A percentile compares a stretch with the other conserved stretches of the same genome.
Conservation (phyloP, 768 basidiomycete genomes). For the Mycena vitilis region DNA sequence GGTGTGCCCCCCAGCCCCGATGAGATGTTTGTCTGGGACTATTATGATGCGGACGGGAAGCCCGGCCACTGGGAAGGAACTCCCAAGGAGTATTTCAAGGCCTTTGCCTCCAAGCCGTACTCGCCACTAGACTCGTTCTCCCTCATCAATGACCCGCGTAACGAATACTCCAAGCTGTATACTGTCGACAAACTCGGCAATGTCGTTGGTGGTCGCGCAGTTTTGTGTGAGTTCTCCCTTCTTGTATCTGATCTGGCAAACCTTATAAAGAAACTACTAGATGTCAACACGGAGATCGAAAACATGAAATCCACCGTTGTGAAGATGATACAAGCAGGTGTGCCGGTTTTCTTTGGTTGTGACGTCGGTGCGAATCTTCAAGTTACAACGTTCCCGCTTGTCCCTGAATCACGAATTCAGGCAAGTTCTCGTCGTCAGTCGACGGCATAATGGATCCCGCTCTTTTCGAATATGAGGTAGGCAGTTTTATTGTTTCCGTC, state of each 20-base stretch:
- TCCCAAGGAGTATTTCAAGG: slow-evolving; percentile 81
- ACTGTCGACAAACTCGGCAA: slow-evolving; percentile 95
- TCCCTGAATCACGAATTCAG: slow-evolving; percentile 41
- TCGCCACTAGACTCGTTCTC: slow-evolving; percentile 84
- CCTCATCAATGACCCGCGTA: slow-evolving; percentile 94
- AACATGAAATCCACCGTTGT: slow-evolving; percentile 87
- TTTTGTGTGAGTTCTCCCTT: slow-evolving; percentile 74
- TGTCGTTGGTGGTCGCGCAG: slow-evolving; percentile 86
- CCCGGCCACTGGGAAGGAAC: slow-evolving; percentile 82
- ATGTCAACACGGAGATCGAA: slow-evolving; percentile 89
- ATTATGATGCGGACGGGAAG: slow-evolving; percentile 85
- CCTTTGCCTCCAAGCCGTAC: slow-evolving; percentile 68
- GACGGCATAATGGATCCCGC: slow-evolving; percentile 89
- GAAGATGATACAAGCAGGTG: slow-evolving; percentile 87
- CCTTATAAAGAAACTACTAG: slow-evolving; percentile 49
- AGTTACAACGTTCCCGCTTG: no score
- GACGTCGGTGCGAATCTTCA: slow-evolving; percentile 65
- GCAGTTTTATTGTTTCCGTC: slow-evolving; percentile 2
- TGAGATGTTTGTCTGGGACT: slow-evolving; percentile 87
- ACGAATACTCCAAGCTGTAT: slow-evolving; percentile 84
- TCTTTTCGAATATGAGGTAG: slow-evolving; percentile 85
- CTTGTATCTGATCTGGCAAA: slow-evolving; percentile 12
- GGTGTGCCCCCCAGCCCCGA: slow-evolving; percentile 86
- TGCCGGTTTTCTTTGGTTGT: slow-evolving; percentile 95
- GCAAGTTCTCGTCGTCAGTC: slow-evolving; percentile 78